These are phyloP conservation scores for Eucalyptus cloeziana DNA, from an alignment of 345 rosid species.

Conservation along the genomic window DNA sequence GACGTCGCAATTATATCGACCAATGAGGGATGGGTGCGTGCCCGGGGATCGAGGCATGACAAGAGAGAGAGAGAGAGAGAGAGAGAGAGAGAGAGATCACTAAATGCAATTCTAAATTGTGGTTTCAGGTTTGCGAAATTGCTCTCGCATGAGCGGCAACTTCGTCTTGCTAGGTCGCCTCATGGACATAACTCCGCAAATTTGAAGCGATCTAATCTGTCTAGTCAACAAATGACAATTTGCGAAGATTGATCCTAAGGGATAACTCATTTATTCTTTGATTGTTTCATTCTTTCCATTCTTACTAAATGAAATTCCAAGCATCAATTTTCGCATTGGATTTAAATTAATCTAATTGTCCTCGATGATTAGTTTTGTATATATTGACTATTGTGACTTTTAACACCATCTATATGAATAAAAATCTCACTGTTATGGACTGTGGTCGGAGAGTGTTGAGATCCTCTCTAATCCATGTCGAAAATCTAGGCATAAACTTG, in stretches of 20 bases:
- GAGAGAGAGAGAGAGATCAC: neutral
- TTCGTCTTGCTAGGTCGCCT: slow-evolving; percentile 28
- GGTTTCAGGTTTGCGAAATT: slow-evolving; percentile 36
- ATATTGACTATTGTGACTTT: neutral
- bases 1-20: no score
- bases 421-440: neutral
- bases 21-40: no score
- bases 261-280: neutral
- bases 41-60: no score
- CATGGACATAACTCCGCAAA: neutral
- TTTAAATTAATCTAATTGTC: neutral
- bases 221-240: neutral
- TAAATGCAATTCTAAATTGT: neutral
- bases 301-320: neutral
- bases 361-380: neutral
- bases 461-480: neutral
- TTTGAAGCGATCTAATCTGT: neutral
- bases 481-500: neutral
- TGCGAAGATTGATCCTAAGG: neutral
- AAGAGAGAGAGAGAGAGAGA: no score
- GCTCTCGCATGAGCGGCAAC: slow-evolving; percentile 42
- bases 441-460: neutral
- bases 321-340: neutral
- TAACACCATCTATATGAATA: neutral
- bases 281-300: neutral